These are phyloP conservation scores for Cyphellophora attinorum DNA, from an alignment of 2,329 filamentous ascomycete species.

Conservation along the genomic window DNA sequence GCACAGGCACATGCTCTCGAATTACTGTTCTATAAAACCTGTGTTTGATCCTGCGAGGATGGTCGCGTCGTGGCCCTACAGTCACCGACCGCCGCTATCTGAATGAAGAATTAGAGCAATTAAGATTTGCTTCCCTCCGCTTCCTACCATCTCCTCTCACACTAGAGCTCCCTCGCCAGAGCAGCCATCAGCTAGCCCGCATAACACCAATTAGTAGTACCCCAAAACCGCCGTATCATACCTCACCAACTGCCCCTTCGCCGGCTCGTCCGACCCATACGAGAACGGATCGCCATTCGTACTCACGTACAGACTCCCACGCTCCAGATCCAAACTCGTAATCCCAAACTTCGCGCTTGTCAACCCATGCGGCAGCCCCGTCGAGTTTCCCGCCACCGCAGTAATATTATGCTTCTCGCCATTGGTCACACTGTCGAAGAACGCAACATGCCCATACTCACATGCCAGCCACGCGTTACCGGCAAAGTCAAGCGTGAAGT, in stretches of 20 bases:
- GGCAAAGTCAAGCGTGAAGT: slow-evolving; percentile 10
- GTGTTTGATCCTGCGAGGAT: too few species aligned
- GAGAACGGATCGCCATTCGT: slow-evolving; percentile 6
- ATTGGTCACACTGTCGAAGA: not conserved
- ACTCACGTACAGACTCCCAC: slow-evolving; percentile 6
- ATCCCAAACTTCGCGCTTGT: slow-evolving; percentile 8
- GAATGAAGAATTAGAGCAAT: too few species aligned
- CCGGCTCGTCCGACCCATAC: slow-evolving; percentile 1
- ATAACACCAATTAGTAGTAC: not conserved
- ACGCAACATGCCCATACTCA: not conserved
- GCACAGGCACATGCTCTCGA: too few species aligned
- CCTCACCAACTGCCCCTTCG: slow-evolving; percentile 4
- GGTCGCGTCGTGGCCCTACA: too few species aligned
- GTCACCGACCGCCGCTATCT: too few species aligned
- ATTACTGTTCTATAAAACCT: too few species aligned
- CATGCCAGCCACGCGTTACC: slow-evolving; percentile 3
- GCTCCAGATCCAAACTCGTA: slow-evolving; percentile 5
- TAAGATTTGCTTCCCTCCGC: too few species aligned
- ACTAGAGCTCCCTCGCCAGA: too few species aligned
- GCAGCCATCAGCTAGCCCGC: too few species aligned
- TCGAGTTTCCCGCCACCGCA: slow-evolving; percentile 3
- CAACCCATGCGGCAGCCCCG: slow-evolving; percentile 1
- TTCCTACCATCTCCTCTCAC: too few species aligned
- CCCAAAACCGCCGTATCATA: slow-evolving; percentile 4
- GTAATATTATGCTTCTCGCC: not conserved